phyloP scores from a whole-genome alignment of 169 alveolate species.

The Plasmodium sp. region DNA sequence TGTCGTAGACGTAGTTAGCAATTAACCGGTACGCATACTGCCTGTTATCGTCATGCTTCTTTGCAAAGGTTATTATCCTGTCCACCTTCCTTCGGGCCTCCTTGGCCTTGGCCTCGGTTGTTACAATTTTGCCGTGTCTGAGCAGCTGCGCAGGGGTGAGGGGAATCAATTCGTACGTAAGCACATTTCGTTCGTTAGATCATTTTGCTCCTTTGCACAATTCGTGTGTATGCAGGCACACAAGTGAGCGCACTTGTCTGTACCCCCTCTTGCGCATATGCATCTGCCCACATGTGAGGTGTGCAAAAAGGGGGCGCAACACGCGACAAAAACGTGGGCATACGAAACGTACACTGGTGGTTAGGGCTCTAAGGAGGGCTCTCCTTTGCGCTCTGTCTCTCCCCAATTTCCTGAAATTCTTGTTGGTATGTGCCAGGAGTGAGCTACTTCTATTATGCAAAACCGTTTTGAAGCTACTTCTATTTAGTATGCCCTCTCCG shows the following conservation, averaged over 20 bases:
- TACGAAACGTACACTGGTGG: constrained; percentile 75
- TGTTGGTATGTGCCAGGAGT: constrained; percentile 58
- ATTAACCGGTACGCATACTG: constrained; percentile 80
- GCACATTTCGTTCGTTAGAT: background rate
- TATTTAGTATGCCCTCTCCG: constrained; percentile 11
- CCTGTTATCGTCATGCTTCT: constrained; percentile 68
- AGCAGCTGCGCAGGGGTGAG: constrained; percentile 58
- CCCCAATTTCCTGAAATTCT: constrained; percentile 76
- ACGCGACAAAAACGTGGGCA: background rate
- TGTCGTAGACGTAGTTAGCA: constrained; percentile 81
- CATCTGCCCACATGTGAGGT: background rate
- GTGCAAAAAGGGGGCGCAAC: background rate
- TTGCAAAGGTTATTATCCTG: constrained; percentile 84
- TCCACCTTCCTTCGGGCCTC: constrained; percentile 84
- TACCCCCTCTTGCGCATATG: background rate
- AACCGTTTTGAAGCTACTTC: background rate
- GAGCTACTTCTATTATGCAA: constrained; percentile 23
- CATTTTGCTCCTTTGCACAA: background rate
- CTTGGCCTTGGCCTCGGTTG: constrained; percentile 85
- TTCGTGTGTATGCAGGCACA: background rate
- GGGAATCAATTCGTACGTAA: background rate
- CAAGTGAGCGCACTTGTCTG: background rate
- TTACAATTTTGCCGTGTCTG: constrained; percentile 84
- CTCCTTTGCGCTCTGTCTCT: constrained; percentile 81
- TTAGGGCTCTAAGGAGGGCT: constrained; percentile 84